A percentile compares a stretch with the other conserved stretches of the same genome.
These are phyloP conservation scores for Arctium lappa DNA, from an alignment of 129 eudicot species.

Conservation along the genomic window DNA sequence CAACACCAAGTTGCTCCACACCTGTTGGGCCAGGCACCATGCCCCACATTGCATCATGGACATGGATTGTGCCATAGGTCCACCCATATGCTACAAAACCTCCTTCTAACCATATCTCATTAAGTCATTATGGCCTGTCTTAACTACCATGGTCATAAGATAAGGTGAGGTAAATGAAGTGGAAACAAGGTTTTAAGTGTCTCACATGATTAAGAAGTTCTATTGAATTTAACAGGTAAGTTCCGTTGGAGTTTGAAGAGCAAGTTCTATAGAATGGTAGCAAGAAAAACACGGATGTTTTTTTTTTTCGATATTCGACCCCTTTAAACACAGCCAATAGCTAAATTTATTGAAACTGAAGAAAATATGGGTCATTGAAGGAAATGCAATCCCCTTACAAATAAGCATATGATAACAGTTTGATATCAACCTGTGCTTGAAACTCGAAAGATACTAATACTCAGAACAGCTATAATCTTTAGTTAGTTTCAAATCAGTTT, in stretches of 20 bases:
- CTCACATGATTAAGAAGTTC: neutral
- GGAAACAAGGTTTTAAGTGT: neutral
- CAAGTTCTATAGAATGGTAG: neutral
- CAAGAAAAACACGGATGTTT: neutral
- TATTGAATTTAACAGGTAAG: neutral
- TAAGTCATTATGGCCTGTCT: neutral
- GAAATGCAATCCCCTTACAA: neutral
- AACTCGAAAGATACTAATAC: neutral
- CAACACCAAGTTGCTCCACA: neutral
- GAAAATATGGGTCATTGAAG: neutral
- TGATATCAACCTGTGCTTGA: neutral
- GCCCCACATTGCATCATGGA: neutral
- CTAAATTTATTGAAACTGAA: neutral
- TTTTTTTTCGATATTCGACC: neutral
- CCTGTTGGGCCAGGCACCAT: neutral
- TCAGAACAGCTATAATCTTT: neutral
- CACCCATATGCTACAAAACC: neutral
- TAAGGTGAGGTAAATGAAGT: neutral
- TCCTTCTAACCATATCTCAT: neutral
- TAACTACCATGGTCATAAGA: neutral
- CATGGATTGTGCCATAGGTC: neutral
- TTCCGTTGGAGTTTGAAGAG: neutral
- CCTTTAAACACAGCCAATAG: neutral
- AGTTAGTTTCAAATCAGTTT: neutral
- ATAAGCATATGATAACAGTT: neutral